Evolutionary conservation across 78 protist genomes (phyloP), one percentile per base, ranked within the genome.

Genomic region (Emiliania huxleyi): DNA sequence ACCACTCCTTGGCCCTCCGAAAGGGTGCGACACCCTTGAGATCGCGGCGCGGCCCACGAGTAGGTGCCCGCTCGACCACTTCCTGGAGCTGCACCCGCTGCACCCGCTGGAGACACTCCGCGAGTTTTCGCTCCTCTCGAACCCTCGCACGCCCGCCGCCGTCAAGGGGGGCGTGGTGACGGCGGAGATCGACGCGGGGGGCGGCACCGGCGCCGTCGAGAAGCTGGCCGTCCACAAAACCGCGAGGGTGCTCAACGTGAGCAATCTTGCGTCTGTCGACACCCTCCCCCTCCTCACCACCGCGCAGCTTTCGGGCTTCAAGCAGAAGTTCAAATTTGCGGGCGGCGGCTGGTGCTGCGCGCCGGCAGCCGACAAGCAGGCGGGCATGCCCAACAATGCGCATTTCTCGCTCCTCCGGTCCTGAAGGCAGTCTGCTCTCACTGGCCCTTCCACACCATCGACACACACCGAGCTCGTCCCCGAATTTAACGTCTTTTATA

Each of bases 51-150:
- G n/a, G n/a, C n/a, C n/a, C n/a, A n/a, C n/a, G n/a, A n/a, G n/a
- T n/a, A n/a, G n/a, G n/a, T 71, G 87, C n/a, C 87, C 87, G 48
- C 45, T 79, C 43, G 87, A 79, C n/a, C 87, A 79, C 87, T 21
- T 42, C 87, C 46, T 79, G 23, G 87, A 79, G 49, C 38, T 42
- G 6, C 26, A 2, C 23, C 29, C 43, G 23, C 46, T 40, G 18
- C 26, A 18, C 4, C n/a, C 48, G 35, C 49, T 37, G 21, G 48
- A n/a, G 44, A 5, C 44, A 1, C 44, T 79, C 35, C 87, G 87
- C 35, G 87, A 79, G 87, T 79, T 4, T 22, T 79, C 87, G n/a
- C 12, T 79, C 19, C n/a, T 79, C 18, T 19, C 3, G 25, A 79
- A 79, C n/a, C 33, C 45, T 48, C 87, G 87, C 44, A 79, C 87